Percentiles rank a stretch among this genome's conserved stretches.
phyloP scores from a whole-genome alignment of 495 filamentous ascomycete species.

The Venustampulla echinocandica region DNA sequence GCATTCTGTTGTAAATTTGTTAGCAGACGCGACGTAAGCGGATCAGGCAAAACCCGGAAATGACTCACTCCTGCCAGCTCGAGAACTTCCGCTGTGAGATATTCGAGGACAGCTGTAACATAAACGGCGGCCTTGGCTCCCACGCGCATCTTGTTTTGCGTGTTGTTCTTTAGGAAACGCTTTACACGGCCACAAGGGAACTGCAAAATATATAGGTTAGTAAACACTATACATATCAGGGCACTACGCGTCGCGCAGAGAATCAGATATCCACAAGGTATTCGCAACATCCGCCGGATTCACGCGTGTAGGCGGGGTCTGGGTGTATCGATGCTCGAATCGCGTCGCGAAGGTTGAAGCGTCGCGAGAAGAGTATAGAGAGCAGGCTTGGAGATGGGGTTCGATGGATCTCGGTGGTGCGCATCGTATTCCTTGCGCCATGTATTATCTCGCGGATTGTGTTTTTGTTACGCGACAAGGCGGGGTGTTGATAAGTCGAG shows the following conservation, averaged over 20 bases:
- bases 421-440: conserved; percentile 1
- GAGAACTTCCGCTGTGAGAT: conserved; percentile 95
- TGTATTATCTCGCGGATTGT: neutral
- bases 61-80: conserved; percentile 77
- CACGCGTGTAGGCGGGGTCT: neutral
- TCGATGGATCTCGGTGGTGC: neutral
- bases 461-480: conserved; percentile 20
- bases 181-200: conserved; percentile 99
- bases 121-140: conserved; percentile 98
- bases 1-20: conserved; percentile 53
- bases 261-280: too few species aligned
- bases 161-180: conserved; percentile 98
- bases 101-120: conserved; percentile 96
- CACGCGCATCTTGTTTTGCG: conserved; percentile 99
- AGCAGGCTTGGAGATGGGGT: neutral
- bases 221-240: too few species aligned
- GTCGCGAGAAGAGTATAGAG: neutral
- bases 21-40: conserved; percentile 5
- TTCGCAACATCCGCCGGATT: too few species aligned
- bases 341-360: conserved; percentile 14
- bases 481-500: conserved; percentile 10
- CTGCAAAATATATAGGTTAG: conserved; percentile 46
- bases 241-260: too few species aligned
- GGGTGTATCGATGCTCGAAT: conserved; percentile 12
- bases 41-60: conserved; percentile 7